Evolutionary conservation across 495 filamentous ascomycete species (phyloP), one percentile per base, ranked within the genome.

Genomic region (Talaromyces nanjingensis): DNA sequence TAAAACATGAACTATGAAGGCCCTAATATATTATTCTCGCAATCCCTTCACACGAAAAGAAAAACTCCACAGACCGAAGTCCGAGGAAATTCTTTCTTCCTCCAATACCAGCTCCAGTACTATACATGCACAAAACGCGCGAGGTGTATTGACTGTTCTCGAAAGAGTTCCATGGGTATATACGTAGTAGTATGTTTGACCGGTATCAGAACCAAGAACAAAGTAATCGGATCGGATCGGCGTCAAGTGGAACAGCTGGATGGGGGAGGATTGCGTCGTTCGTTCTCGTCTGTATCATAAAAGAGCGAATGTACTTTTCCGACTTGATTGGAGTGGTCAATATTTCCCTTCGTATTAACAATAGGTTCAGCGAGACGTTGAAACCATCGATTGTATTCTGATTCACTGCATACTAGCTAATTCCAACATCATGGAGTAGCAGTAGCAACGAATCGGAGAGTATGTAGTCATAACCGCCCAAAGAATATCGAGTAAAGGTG

Each of bases 1-100:
- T 62, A 66, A 64, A 67, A 75, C 78, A 80, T 78, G 78, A 78
- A 80, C 78, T 80, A 80, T 80, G 78, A 80, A 80, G 78, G 78
- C 77, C 73, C 78, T 79, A 58, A 39, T 65, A 59, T 60, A 59
- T 79, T 75, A 64, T 63, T 80, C 72, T 79, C 64, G 76, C 78
- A 79, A 78, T 72, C 67, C 66, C 33, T 53, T 57, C 52, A 24
- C 3, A 34, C 22, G 12, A n/a, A 64, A 34, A 39, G 49, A 63
- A 64, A 68, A 58, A 25, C 37, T 66, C 62, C 58, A 39, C 62
- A 62, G n/a, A 63, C 70, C 59, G 63, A 57, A 37, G 60, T 64
- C 37, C 14, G 37, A 16, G 67, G 25, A 2, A n/a, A 16, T 20
- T 66, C 68, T 73, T 24, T 76, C 72, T 42, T 37, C 66, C 53